Evolutionary conservation across 2,329 filamentous ascomycete species (phyloP).

Genomic region (Cytospora paraplurivora): DNA sequence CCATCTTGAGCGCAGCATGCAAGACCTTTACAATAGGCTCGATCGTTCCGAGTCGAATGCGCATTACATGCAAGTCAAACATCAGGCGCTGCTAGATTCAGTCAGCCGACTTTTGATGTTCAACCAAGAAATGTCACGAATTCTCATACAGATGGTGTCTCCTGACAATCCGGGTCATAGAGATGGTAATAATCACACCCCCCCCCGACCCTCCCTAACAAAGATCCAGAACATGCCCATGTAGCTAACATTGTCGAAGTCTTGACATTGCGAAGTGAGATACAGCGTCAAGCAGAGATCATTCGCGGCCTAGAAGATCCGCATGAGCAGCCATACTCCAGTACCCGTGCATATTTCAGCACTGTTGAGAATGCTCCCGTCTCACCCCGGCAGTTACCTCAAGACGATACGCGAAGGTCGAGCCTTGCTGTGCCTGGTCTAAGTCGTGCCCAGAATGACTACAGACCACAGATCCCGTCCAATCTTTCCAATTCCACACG

Average conservation of each 20-base stretch:
- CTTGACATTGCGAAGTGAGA: slow-evolving; percentile 57
- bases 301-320: slow-evolving; percentile 62
- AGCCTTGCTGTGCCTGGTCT: slow-evolving; percentile 63
- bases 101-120: slow-evolving; percentile 71
- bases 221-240: slow-evolving; percentile 29
- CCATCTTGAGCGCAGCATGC: slow-evolving; percentile 78
- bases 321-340: slow-evolving; percentile 66
- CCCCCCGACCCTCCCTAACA: too few relatives aligned
- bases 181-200: slow-evolving; percentile 67
- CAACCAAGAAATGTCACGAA: slow-evolving; percentile 81
- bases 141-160: slow-evolving; percentile 71
- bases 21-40: slow-evolving; percentile 75
- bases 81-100: slow-evolving; percentile 79
- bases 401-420: slow-evolving; percentile 77
- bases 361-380: slow-evolving; percentile 75
- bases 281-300: slow-evolving; percentile 62
- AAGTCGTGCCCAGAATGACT: slow-evolving; percentile 60
- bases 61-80: slow-evolving; percentile 76
- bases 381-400: slow-evolving; percentile 83
- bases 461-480: slow-evolving; percentile 78
- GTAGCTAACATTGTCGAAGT: slow-evolving; percentile 46
- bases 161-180: slow-evolving; percentile 76
- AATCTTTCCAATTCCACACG: slow-evolving; percentile 75
- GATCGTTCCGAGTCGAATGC: slow-evolving; percentile 82
- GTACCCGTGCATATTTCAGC: slow-evolving; percentile 67